phyloP scores from a whole-genome alignment of 345 rosid genomes.

The Dipteronia dyeriana region DNA sequence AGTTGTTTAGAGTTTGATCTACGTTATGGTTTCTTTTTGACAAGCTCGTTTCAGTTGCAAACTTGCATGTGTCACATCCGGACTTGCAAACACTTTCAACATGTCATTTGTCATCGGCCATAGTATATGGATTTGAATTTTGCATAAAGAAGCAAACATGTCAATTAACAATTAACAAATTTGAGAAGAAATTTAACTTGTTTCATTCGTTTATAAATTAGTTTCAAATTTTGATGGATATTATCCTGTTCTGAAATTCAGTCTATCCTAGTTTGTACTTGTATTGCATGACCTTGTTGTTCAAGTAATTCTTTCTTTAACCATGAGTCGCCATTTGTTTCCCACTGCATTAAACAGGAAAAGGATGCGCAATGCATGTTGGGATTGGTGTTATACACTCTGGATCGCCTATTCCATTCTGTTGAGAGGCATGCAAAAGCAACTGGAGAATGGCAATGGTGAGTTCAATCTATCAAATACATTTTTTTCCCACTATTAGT shows the following conservation, averaged over 20 bases:
- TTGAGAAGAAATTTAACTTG: neutral
- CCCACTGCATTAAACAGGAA: constrained; percentile 45
- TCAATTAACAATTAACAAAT: neutral
- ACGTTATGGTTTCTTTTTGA: neutral
- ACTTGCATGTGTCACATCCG: neutral
- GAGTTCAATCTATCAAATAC: constrained; percentile 25
- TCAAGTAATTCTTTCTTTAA: neutral
- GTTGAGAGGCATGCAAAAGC: constrained; percentile 72
- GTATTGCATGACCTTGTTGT: neutral
- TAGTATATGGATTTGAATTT: neutral
- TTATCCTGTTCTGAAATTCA: neutral
- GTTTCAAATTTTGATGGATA: neutral
- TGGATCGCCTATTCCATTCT: constrained; percentile 68
- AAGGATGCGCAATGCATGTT: constrained; percentile 73
- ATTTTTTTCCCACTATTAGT: neutral
- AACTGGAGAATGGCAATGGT: constrained; percentile 91
- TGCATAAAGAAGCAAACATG: neutral
- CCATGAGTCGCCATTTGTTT: neutral
- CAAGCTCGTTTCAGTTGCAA: neutral
- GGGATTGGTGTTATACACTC: constrained; percentile 72
- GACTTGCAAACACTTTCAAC: neutral
- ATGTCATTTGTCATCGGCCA: neutral
- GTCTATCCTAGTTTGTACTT: neutral
- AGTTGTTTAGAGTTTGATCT: neutral
- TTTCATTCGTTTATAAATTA: neutral